A percentile compares a stretch with the other conserved stretches of the same genome.
Conservation (phyloP, 1,139 yeast genomes). For the Scheffersomyces cryptocercus region DNA sequence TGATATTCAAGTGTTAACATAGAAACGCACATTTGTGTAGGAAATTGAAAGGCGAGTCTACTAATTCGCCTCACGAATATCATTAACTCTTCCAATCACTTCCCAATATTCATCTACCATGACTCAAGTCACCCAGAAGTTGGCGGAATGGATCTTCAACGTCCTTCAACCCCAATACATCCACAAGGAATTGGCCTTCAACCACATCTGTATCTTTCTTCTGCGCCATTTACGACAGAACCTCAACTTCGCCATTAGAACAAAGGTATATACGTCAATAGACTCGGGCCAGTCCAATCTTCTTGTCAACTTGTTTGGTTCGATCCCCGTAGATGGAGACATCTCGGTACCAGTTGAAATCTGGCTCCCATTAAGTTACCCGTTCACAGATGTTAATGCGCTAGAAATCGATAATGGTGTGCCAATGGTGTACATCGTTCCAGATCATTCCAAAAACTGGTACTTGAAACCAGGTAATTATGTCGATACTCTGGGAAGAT, state of each 20-base stretch:
- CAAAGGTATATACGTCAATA: conserved; percentile 63
- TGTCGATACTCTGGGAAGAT: conserved; percentile 72
- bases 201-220: conserved; percentile 61
- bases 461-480: conserved; percentile 59
- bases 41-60: neutral
- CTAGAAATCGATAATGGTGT: conserved; percentile 32
- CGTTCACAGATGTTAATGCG: conserved; percentile 22
- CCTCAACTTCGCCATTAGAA: conserved; percentile 57
- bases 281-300: conserved; percentile 59
- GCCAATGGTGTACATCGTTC: conserved; percentile 64
- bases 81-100: neutral
- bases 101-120: neutral
- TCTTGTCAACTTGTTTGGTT: conserved; percentile 66
- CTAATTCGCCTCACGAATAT: neutral
- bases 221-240: conserved; percentile 42
- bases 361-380: conserved; percentile 79
- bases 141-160: conserved; percentile 45
- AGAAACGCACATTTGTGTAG: neutral
- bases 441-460: conserved; percentile 41
- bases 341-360: conserved; percentile 62
- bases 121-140: conserved; percentile 17
- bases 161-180: conserved; percentile 53
- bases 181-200: conserved; percentile 54
- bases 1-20: neutral
- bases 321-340: conserved; percentile 34